Conservation (phyloP, 192 early-diverging fungal genomes). For the Fimicolochytrium jonesii region DNA sequence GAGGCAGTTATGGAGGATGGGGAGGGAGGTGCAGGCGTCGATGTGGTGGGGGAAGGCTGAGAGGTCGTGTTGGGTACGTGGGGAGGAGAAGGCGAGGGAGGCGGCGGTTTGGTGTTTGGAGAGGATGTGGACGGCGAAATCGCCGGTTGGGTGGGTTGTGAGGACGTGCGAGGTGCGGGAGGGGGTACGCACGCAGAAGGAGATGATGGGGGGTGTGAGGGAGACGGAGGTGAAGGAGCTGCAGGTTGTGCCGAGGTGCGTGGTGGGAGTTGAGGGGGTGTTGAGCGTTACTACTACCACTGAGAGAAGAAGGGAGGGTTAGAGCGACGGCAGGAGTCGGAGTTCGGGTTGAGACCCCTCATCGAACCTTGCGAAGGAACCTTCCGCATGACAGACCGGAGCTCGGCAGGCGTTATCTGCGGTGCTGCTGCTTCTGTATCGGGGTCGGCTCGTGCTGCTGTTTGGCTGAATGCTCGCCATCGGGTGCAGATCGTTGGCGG, state of each 20-base stretch:
- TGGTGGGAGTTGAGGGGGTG: neutral
- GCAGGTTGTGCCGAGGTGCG: slow-evolving; percentile 52
- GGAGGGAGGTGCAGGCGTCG: slow-evolving; percentile 38
- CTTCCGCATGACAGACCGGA: slow-evolving; percentile 62
- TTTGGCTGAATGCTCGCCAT: no score
- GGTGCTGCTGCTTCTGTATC: no score
- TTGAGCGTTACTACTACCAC: slow-evolving; percentile 18
- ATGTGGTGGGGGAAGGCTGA: slow-evolving; percentile 25
- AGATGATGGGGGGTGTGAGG: slow-evolving; percentile 55
- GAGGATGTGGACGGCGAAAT: slow-evolving; percentile 61
- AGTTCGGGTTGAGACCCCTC: no score
- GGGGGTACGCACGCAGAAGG: slow-evolving; percentile 59
- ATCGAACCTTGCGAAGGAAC: slow-evolving; percentile 56
- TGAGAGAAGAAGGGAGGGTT: no score
- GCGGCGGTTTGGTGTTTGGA: slow-evolving; percentile 50
- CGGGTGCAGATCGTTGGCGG: no score
- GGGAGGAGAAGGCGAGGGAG: slow-evolving; percentile 58
- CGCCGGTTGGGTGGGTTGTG: slow-evolving; percentile 29
- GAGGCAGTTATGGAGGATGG: slow-evolving; percentile 52
- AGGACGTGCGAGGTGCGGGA: slow-evolving; percentile 55
- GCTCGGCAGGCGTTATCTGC: no score
- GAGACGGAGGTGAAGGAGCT: slow-evolving; percentile 65
- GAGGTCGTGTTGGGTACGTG: slow-evolving; percentile 34
- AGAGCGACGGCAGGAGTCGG: no score
- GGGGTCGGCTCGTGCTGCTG: no score